Conservation (phyloP, 768 basidiomycete species). For the Paxillus involutus region DNA sequence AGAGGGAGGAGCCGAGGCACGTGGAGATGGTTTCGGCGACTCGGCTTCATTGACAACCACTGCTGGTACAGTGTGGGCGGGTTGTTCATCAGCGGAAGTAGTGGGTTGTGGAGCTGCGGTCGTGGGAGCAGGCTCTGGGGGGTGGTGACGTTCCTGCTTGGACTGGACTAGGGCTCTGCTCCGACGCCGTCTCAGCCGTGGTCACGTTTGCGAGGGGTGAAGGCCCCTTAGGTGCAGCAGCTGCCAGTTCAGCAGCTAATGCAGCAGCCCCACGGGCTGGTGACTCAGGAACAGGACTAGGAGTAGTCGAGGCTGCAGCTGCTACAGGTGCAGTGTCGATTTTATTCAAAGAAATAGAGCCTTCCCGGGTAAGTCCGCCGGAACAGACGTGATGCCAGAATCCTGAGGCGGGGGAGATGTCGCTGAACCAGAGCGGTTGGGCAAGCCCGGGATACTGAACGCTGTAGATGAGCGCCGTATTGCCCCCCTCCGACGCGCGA, state of each 20-base stretch:
- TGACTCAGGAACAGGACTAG: conserved; percentile 72
- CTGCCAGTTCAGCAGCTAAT: too few relatives aligned
- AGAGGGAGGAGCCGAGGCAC: conserved; percentile 19
- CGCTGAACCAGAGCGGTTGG: conserved; percentile 19
- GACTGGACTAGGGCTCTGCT: conserved; percentile 14
- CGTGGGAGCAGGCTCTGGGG: conserved; percentile 11
- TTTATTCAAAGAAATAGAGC: conserved; percentile 30
- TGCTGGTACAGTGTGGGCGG: not conserved
- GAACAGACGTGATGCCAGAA: conserved; percentile 28
- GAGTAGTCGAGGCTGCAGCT: conserved; percentile 28
- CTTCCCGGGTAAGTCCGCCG: conserved; percentile 29
- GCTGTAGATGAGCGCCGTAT: conserved; percentile 61
- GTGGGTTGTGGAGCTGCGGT: conserved; percentile 12
- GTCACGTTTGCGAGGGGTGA: conserved; percentile 43
- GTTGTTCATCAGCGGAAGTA: conserved; percentile 3
- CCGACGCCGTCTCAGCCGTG: conserved; percentile 16
- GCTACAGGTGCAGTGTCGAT: conserved; percentile 31
- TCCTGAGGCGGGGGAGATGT: conserved; percentile 26
- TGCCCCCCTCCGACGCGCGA: conserved; percentile 54
- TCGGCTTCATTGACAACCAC: conserved; percentile 10
- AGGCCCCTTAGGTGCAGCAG: conserved; percentile 32
- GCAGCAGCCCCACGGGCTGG: conserved; percentile 58
- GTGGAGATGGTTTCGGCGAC: conserved; percentile 20
- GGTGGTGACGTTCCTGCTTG: conserved; percentile 22
- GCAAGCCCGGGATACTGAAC: conserved; percentile 42